Conservation (phyloP, 305 asterid genomes). For the Fraxinus nigra region DNA sequence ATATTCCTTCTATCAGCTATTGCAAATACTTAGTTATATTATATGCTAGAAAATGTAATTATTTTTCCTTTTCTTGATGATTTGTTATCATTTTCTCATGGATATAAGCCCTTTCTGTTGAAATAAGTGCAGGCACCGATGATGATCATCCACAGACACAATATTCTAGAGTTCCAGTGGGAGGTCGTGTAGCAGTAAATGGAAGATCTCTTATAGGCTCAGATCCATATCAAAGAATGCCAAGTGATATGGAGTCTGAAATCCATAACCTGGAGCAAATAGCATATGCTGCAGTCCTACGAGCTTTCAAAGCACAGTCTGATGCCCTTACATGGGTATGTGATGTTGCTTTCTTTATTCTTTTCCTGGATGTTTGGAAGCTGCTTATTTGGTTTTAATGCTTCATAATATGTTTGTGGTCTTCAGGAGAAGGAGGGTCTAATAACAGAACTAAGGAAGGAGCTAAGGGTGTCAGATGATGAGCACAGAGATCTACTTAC, state of each 20-base stretch:
- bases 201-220: constrained; percentile 48
- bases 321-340: constrained; percentile 98
- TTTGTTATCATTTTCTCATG: not conserved
- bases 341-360: constrained; percentile 16
- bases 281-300: constrained; percentile 89
- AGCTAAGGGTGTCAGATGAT: constrained; percentile 94
- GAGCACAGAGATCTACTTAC: constrained; percentile 86
- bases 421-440: constrained; percentile 90
- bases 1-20: not conserved
- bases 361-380: constrained; percentile 7
- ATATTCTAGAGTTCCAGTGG: constrained; percentile 42
- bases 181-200: constrained; percentile 43
- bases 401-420: constrained; percentile 10
- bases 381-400: constrained; percentile 7
- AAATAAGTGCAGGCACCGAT: constrained; percentile 46
- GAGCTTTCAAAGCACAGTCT: constrained; percentile 98
- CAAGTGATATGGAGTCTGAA: constrained; percentile 74
- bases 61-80: constrained; percentile 2
- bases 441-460: constrained; percentile 93
- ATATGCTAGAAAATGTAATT: not conserved
- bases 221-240: constrained; percentile 52
- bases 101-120: constrained; percentile 13
- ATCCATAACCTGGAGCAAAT: constrained; percentile 92
- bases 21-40: not conserved
- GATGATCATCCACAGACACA: constrained; percentile 52